A percentile compares a stretch with the other conserved stretches of the same genome.
Evolutionary conservation across 805 yeast genomes (phyloP).

Genomic region (Candida koratica): DNA sequence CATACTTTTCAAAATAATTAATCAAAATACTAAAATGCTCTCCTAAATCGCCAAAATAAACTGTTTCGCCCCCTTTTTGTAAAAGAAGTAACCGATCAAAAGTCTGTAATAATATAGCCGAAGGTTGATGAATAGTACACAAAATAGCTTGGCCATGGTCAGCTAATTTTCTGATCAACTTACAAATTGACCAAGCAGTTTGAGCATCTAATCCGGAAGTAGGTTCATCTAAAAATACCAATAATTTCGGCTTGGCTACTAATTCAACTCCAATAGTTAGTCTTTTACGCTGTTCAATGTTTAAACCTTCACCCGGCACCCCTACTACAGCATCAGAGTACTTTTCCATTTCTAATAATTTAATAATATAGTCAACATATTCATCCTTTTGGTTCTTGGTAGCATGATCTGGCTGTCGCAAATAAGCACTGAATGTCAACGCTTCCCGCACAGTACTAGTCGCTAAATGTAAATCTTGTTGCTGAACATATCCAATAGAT

Average conservation of each 20-base stretch:
- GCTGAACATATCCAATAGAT: conserved; percentile 77
- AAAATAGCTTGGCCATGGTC: conserved; percentile 60
- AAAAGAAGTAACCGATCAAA: conserved; percentile 28
- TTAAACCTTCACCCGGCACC: conserved; percentile 60
- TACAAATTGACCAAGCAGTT: conserved; percentile 56
- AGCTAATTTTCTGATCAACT: conserved; percentile 47
- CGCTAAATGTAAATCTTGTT: conserved; percentile 71
- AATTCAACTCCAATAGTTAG: conserved; percentile 41
- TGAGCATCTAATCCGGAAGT: conserved; percentile 59
- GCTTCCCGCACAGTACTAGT: conserved; percentile 77
- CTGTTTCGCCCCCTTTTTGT: conserved; percentile 48
- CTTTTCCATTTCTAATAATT: conserved; percentile 61
- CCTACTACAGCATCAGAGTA: conserved; percentile 80
- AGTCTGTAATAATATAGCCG: conserved; percentile 43
- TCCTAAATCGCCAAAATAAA: conserved; percentile 80
- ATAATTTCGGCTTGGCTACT: conserved; percentile 36
- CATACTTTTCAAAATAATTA: conserved; percentile 63
- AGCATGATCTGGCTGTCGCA: conserved; percentile 61
- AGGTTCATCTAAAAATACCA: conserved; percentile 59
- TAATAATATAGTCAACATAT: conserved; percentile 66
- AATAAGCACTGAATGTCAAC: conserved; percentile 62
- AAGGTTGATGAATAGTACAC: conserved; percentile 56
- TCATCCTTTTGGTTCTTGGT: conserved; percentile 56
- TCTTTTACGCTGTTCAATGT: conserved; percentile 40
- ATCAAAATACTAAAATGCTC: conserved; percentile 54